Conservation (phyloP, 1,284 basidiomycete genomes). For the Ganoderma multipileum region DNA sequence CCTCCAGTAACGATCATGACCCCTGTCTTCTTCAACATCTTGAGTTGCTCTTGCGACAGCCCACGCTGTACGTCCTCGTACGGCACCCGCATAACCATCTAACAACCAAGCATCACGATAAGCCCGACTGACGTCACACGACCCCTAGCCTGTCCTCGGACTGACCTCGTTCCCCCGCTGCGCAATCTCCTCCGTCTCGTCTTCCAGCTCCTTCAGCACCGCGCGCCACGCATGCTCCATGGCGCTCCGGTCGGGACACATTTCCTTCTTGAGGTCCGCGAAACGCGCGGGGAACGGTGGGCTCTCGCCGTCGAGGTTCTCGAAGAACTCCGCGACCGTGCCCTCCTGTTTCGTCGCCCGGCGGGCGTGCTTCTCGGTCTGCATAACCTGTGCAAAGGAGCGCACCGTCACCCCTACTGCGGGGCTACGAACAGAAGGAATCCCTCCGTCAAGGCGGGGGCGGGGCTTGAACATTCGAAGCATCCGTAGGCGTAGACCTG, state of each 20-base stretch:
- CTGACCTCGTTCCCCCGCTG: constrained; percentile 34
- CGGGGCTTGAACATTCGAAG: not conserved
- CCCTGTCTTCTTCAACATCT: constrained; percentile 61
- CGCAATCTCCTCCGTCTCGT: constrained; percentile 52
- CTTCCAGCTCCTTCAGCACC: constrained; percentile 58
- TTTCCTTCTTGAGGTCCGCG: constrained; percentile 60
- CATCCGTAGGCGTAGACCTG: not conserved
- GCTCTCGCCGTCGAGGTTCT: constrained; percentile 55
- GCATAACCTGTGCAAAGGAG: constrained; percentile 7
- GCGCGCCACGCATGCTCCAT: constrained; percentile 62
- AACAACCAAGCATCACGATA: not conserved
- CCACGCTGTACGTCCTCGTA: constrained; percentile 57
- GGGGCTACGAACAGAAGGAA: not conserved
- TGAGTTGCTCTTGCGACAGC: constrained; percentile 47
- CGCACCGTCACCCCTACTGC: not conserved
- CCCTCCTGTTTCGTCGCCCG: constrained; percentile 28
- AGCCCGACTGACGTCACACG: constrained; percentile 8
- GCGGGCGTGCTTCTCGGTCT: not conserved
- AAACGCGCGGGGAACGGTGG: constrained; percentile 62
- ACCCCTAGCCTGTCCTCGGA: not conserved
- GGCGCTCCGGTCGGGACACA: constrained; percentile 51
- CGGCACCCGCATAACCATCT: constrained; percentile 65
- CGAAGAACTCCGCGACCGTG: constrained; percentile 62
- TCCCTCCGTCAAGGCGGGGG: not conserved
- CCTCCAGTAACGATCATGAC: constrained; percentile 67